Evolutionary conservation across 805 yeast genomes (phyloP), one percentile per base, ranked within the genome.

Genomic region (Candida ponderosae): DNA sequence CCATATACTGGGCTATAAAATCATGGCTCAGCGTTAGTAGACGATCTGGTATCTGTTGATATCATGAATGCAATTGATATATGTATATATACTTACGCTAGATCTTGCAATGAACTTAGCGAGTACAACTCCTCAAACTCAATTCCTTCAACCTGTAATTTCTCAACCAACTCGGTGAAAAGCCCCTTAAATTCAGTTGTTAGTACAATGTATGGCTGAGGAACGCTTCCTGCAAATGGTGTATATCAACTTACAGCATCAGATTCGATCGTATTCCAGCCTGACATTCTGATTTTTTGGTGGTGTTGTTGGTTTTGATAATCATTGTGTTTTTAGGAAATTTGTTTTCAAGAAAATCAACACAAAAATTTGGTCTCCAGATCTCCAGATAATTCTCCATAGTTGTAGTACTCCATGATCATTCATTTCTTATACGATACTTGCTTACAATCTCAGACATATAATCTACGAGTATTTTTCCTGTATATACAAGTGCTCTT

Each of bases 211-310:
- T 17, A n/a, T 5, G 15, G 9, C 11, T n/a, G n/a, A n/a, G n/a
- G n/a, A n/a, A n/a, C n/a, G n/a, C n/a, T n/a, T n/a, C n/a, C n/a
- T n/a, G n/a, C n/a, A n/a, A n/a, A n/a, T 21, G 4, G 3, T 21
- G 24, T 9, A 4, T 9, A 4, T 11, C 19, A 16, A 31, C 45
- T 14, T 51, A 66, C 79, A 0, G 81, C 80, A 53, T 77, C 84
- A 5, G 81, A 74, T 44, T 76, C 82, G 29, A 77, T 75, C 1
- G 81, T 74, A 47, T 74, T 76, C 84, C 84, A 77, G 29, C 47
- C 43, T n/a, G 48, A 40, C 47, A 43, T 43, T 17, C 24, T 26
- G 23, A 6, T 17, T 29, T 33, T 15, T 28, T 5, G 6, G 21
- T 31, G n/a, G n/a, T n/a, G n/a, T n/a, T n/a, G n/a, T n/a, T n/a